phyloP scores from a whole-genome alignment of 768 basidiomycete species.

The Antrodiella citrinella region DNA sequence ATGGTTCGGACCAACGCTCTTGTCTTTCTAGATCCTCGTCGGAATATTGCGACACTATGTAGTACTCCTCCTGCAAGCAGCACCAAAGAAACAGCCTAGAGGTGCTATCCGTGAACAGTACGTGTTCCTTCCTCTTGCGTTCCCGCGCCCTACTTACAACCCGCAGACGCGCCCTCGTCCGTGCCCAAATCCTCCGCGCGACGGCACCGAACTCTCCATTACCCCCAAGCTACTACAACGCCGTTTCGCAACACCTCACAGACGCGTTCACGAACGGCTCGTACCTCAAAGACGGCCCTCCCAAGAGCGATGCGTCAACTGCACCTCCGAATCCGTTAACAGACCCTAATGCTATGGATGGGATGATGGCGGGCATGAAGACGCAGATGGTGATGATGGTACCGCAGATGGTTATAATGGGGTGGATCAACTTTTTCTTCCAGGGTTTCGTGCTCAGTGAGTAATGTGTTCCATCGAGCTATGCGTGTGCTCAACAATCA shows the following conservation, averaged over 20 bases:
- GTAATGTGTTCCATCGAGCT: constrained; percentile 26
- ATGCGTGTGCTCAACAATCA: constrained; percentile 4
- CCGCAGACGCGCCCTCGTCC: constrained; percentile 63
- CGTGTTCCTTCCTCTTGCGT: constrained; percentile 23
- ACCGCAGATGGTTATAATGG: constrained; percentile 98
- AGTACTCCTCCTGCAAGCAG: constrained; percentile 72
- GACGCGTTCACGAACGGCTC: constrained; percentile 65
- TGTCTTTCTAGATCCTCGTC: constrained; percentile 66
- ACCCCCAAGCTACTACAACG: constrained; percentile 60
- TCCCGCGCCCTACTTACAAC: constrained; percentile 2
- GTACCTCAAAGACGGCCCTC: constrained; percentile 82
- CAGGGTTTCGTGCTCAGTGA: constrained; percentile 95
- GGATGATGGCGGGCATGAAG: constrained; percentile 98
- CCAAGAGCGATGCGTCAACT: constrained; percentile 47
- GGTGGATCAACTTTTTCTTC: constrained; percentile 99
- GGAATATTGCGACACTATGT: constrained; percentile 92
- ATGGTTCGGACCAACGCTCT: constrained; percentile 1
- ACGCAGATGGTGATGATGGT: constrained; percentile 99
- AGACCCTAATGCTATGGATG: constrained; percentile 91
- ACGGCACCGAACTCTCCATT: constrained; percentile 78
- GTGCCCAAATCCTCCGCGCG: constrained; percentile 77
- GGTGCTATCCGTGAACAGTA: constrained; percentile 90
- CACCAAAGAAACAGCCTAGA: constrained; percentile 73
- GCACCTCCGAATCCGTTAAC: constrained; percentile 74
- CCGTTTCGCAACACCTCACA: constrained; percentile 69